These are phyloP conservation scores for Leishmania lainsoni DNA, from an alignment of 208 protist genomes.

Conservation along the genomic window DNA sequence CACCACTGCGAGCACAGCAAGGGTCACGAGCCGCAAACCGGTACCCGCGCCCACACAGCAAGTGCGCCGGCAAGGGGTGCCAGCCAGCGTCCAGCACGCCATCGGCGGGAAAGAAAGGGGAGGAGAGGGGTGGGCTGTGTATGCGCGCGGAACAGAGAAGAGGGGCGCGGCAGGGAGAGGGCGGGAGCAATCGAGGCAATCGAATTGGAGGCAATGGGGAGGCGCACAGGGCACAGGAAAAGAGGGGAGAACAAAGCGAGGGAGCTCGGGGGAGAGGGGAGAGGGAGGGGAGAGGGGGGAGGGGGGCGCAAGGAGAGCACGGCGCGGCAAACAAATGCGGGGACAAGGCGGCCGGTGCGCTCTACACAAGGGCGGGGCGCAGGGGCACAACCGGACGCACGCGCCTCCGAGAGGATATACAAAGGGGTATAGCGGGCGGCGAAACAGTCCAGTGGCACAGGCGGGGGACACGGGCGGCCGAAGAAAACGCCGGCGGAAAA, in stretches of 20 bases:
- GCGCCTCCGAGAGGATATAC: not conserved
- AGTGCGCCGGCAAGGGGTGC: not conserved
- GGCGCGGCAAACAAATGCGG: too few relatives aligned
- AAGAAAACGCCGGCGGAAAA: not conserved
- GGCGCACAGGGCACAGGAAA: not conserved
- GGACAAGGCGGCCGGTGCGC: too few relatives aligned
- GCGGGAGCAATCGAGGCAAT: not conserved
- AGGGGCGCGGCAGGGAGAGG: not conserved
- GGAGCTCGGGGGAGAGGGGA: too few relatives aligned
- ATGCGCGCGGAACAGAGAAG: not conserved
- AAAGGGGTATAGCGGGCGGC: not conserved
- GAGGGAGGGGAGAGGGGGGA: too few relatives aligned
- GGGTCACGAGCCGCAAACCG: not conserved
- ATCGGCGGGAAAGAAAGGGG: not conserved
- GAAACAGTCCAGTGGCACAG: not conserved
- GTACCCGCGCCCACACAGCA: not conserved
- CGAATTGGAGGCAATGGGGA: too few relatives aligned
- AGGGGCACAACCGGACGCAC: not conserved
- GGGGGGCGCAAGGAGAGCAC: not conserved
- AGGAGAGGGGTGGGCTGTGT: not conserved
- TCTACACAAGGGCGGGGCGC: too few relatives aligned
- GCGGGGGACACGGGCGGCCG: not conserved
- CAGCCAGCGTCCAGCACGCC: not conserved
- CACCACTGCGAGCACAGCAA: not conserved
- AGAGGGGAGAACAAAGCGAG: not conserved